Evolutionary conservation across 2,329 filamentous ascomycete genomes (phyloP).

Genomic region (Xylaria sp.): DNA sequence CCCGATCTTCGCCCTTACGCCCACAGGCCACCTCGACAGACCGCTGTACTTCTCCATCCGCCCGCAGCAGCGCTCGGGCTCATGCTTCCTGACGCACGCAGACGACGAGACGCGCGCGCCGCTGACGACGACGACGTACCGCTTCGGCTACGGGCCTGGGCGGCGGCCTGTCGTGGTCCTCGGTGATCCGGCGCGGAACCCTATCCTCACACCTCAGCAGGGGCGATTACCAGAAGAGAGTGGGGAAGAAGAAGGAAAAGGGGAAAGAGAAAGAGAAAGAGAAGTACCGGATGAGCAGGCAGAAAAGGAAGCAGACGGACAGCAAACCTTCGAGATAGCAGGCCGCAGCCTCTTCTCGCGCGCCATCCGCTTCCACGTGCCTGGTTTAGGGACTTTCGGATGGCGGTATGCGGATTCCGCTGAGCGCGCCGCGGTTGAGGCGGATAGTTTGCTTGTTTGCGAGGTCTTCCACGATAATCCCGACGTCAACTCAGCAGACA

Average conservation of each 20-base stretch:
- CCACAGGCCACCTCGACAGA: conserved; percentile 52
- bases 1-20: conserved; percentile 53
- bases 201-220: background rate
- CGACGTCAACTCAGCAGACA: too few species aligned
- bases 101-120: conserved; percentile 45
- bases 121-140: conserved; percentile 59
- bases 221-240: background rate
- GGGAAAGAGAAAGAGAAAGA: background rate
- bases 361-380: conserved; percentile 25
- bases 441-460: conserved; percentile 61
- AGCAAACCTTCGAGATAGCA: conserved; percentile 42
- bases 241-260: background rate
- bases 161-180: conserved; percentile 60
- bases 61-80: conserved; percentile 58
- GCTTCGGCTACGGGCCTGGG: conserved; percentile 60
- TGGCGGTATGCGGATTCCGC: conserved; percentile 31
- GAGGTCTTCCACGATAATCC: too few species aligned
- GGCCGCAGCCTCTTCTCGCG: conserved; percentile 52
- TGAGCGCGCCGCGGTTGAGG: conserved; percentile 22
- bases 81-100: conserved; percentile 59
- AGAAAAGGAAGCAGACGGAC: background rate
- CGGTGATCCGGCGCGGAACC: conserved; percentile 8
- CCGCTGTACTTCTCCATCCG: conserved; percentile 65
- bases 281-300: background rate
- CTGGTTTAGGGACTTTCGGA: conserved; percentile 23